Percentiles rank a stretch among this genome's conserved stretches.
Evolutionary conservation across 1,284 basidiomycete species (phyloP).

Genomic region (Leccinum griseonigrum): DNA sequence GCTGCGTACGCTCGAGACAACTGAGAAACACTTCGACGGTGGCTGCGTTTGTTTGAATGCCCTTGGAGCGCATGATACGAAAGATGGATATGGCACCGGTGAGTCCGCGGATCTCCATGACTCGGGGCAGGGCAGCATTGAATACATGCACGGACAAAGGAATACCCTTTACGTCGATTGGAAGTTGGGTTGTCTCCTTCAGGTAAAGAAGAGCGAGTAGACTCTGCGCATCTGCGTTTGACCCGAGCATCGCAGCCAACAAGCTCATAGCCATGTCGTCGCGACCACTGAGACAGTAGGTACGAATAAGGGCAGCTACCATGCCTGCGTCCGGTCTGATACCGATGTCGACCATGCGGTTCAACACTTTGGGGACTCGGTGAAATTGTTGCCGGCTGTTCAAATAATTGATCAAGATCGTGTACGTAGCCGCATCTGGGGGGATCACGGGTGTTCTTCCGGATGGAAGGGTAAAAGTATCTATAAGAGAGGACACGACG

Average conservation of each 20-base stretch:
- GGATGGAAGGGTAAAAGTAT: constrained; percentile 5
- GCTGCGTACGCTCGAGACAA: constrained; percentile 44
- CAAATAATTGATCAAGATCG: constrained; percentile 60
- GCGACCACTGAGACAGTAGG: constrained; percentile 48
- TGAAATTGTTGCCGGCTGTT: constrained; percentile 44
- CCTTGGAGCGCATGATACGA: constrained; percentile 49
- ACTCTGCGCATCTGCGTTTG: constrained; percentile 19
- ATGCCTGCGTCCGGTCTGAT: constrained; percentile 46
- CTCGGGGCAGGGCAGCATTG: constrained; percentile 55
- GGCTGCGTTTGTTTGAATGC: constrained; percentile 47
- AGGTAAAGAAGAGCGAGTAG: constrained; percentile 28
- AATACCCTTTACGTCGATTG: constrained; percentile 37
- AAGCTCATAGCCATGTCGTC: constrained; percentile 48
- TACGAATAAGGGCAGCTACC: constrained; percentile 53
- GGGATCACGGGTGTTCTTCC: constrained; percentile 21
- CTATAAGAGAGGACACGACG: constrained; percentile 18
- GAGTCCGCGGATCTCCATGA: constrained; percentile 48
- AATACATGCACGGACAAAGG: constrained; percentile 49
- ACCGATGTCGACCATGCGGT: constrained; percentile 44
- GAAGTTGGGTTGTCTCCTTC: constrained; percentile 18
- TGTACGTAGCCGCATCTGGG: constrained; percentile 61
- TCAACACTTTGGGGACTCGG: constrained; percentile 46
- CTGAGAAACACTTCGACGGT: constrained; percentile 55
- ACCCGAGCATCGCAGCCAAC: constrained; percentile 44
- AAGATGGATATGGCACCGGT: constrained; percentile 43